Evolutionary conservation across 495 filamentous ascomycete species (phyloP).

Genomic region (Rhizodiscina lignyota): DNA sequence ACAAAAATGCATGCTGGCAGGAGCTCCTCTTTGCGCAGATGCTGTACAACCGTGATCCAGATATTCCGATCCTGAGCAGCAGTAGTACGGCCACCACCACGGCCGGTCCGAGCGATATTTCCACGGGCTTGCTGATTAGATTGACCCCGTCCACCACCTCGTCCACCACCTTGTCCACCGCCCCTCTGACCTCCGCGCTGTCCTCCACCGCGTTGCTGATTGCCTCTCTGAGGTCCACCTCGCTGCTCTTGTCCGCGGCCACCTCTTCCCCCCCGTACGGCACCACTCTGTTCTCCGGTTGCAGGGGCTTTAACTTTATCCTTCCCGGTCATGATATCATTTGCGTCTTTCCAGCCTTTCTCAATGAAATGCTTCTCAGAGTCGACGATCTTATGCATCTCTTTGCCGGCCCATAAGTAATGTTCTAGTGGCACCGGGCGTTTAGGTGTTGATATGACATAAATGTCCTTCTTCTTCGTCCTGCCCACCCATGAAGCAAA

Average conservation of each 20-base stretch:
- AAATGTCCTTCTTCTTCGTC: slow-evolving; percentile 97
- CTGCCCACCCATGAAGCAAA: slow-evolving; percentile 97
- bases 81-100: slow-evolving; percentile 67
- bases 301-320: slow-evolving; percentile 54
- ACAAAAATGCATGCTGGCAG: slow-evolving; percentile 93
- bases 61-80: slow-evolving; percentile 86
- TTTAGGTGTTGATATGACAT: slow-evolving; percentile 94
- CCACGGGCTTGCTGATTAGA: slow-evolving; percentile 44
- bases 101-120: slow-evolving; percentile 75
- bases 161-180: slow-evolving; percentile 35
- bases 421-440: slow-evolving; percentile 90
- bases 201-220: slow-evolving; percentile 29
- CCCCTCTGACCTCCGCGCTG: slow-evolving; percentile 28
- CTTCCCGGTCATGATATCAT: slow-evolving; percentile 62
- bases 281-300: slow-evolving; percentile 19
- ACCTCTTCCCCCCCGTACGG: slow-evolving; percentile 12
- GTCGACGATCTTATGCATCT: slow-evolving; percentile 87
- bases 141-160: slow-evolving; percentile 26
- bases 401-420: slow-evolving; percentile 85
- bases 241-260: slow-evolving; percentile 25
- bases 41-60: slow-evolving; percentile 93
- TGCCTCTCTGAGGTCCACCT: slow-evolving; percentile 32
- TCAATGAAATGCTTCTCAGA: slow-evolving; percentile 80
- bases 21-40: slow-evolving; percentile 69
- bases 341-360: slow-evolving; percentile 86